Percentiles rank a stretch among this genome's conserved stretches.
These are phyloP conservation scores for Drechslerella coelobrocha DNA, from an alignment of 2,329 filamentous ascomycete species.

Conservation along the genomic window DNA sequence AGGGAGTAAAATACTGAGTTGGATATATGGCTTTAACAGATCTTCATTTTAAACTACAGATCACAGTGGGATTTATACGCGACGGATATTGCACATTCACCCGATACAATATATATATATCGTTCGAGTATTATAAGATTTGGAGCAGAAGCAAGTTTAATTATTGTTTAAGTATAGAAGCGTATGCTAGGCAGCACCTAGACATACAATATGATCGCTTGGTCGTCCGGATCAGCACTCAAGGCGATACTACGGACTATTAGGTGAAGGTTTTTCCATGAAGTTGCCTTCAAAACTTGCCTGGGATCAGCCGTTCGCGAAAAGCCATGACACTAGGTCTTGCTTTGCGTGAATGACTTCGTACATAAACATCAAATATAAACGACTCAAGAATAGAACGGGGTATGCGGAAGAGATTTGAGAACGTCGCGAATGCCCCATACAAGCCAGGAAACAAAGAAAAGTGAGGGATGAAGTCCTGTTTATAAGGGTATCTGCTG, in stretches of 20 bases:
- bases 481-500: slow-evolving; percentile 15
- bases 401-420: background rate
- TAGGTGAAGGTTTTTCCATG: slow-evolving; percentile 41
- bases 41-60: no score
- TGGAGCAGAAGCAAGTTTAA: slow-evolving; percentile 48
- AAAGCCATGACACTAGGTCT: slow-evolving; percentile 9
- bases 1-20: no score
- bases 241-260: slow-evolving; percentile 51
- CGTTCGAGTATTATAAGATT: background rate
- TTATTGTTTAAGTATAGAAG: slow-evolving; percentile 15
- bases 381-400: slow-evolving; percentile 34
- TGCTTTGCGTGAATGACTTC: no score
- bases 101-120: background rate
- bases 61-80: no score
- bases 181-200: background rate
- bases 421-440: background rate
- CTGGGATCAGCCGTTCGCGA: slow-evolving; percentile 12
- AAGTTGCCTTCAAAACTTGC: slow-evolving; percentile 48
- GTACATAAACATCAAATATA: slow-evolving; percentile 5
- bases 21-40: no score
- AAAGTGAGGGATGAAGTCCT: slow-evolving; percentile 14
- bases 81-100: background rate
- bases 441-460: slow-evolving; percentile 1
- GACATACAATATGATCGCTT: slow-evolving; percentile 27
- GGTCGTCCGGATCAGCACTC: slow-evolving; percentile 50